Evolutionary conservation across 2,329 filamentous ascomycete species (phyloP).

Genomic region (Claviceps sp.): DNA sequence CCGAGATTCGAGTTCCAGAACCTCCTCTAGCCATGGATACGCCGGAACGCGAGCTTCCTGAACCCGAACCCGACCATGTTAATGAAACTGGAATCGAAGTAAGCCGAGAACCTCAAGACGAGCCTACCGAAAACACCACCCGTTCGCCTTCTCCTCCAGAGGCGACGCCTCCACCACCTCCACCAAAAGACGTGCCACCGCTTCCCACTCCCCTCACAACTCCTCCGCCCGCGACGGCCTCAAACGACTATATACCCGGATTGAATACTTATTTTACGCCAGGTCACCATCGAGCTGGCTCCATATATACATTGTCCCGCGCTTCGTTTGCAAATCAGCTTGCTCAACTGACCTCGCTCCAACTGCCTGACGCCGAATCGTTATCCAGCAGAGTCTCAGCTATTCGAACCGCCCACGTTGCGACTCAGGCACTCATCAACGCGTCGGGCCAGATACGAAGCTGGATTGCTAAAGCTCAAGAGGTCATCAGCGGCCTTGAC

Average conservation of each 20-base stretch:
- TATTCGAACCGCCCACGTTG: conserved; percentile 74
- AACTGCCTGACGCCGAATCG: conserved; percentile 72
- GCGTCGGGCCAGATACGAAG: conserved; percentile 84
- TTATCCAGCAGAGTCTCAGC: conserved; percentile 72
- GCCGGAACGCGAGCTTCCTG: conserved; percentile 61
- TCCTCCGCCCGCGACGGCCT: conserved; percentile 15
- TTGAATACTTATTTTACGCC: conserved; percentile 53
- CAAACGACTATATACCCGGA: conserved; percentile 34
- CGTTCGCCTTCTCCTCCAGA: conserved; percentile 26
- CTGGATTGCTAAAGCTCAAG: conserved; percentile 87
- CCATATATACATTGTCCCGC: conserved; percentile 85
- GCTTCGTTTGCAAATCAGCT: conserved; percentile 89
- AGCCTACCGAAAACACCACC: conserved; percentile 40
- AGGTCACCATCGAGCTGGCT: conserved; percentile 57
- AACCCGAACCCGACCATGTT: conserved; percentile 58
- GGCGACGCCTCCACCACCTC: conserved; percentile 14
- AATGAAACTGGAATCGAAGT: conserved; percentile 56
- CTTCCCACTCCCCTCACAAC: conserved; percentile 10
- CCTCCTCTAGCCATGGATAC: conserved; percentile 52
- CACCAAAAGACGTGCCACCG: conserved; percentile 28
- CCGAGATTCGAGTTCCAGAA: conserved; percentile 36
- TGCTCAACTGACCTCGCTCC: conserved; percentile 79
- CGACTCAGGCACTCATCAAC: conserved; percentile 68
- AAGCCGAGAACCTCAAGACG: conserved; percentile 41
- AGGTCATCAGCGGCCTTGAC: conserved; percentile 78